These are phyloP conservation scores for Psidium friedrichsthalianum DNA, from an alignment of 345 rosid species.

Conservation along the genomic window DNA sequence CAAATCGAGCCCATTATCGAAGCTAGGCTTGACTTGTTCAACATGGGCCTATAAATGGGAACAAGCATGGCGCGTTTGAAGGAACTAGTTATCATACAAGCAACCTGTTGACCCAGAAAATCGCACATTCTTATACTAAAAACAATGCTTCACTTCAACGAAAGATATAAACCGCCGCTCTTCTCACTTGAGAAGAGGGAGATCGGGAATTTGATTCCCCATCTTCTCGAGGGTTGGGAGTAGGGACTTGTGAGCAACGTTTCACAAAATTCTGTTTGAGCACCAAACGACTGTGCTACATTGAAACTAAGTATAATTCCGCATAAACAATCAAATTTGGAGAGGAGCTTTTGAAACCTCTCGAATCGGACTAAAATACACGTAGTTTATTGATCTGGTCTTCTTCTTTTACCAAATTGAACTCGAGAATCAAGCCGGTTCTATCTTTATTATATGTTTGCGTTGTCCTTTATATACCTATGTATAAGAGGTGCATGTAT, in stretches of 20 bases:
- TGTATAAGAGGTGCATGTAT: no score
- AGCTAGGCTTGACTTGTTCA: neutral
- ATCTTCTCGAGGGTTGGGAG: no score
- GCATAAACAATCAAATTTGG: neutral
- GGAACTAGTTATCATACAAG: no score
- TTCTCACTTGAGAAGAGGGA: no score
- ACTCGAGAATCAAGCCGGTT: neutral
- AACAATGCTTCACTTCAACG: neutral
- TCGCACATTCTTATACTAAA: neutral
- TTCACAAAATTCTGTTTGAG: no score
- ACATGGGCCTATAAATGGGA: no score
- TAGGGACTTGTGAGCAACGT: no score
- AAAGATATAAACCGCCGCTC: neutral
- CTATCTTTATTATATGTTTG: neutral
- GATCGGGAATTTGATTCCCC: no score
- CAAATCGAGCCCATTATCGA: neutral
- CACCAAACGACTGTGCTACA: no score
- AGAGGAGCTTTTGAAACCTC: neutral
- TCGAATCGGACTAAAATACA: neutral
- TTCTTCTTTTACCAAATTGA: neutral
- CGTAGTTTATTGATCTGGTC: neutral
- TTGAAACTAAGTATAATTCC: neutral
- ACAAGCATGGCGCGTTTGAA: neutral
- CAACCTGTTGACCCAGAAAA: no score
- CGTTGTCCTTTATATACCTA: no score